Evolutionary conservation across 2,329 filamentous ascomycete species (phyloP), one percentile per base, ranked within the genome.

Genomic region (Claviceps maximensis): DNA sequence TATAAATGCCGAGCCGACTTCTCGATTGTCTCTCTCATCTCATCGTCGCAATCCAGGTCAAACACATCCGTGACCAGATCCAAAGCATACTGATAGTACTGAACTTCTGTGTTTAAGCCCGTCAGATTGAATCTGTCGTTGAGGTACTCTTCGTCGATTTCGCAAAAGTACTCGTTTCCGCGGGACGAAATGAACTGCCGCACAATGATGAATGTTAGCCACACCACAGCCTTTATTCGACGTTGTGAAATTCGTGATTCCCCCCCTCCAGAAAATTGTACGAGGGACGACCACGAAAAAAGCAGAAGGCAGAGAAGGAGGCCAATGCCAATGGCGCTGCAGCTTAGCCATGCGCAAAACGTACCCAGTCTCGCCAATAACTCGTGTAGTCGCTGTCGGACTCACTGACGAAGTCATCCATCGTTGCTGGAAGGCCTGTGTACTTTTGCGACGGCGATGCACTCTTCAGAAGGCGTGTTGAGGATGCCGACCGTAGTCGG

Each of bases 281-380:
- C 15, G 12, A 38, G 15, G n/a, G 2, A n/a, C 1, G 15, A n/a
- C 36, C 15, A 38, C 15, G 36, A 17, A n/a, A 7, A 6, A n/a
- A 6, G n/a, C n/a, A 47, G n/a, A 47, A 1, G 27, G 1, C 2
- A 12, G 19, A 5, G 6, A 27, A 48, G 7, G 7, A 9, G 7
- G 13, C 21, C 15, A 25, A 17, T 12, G 47, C 47, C 33, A 25
- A 17, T 12, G 47, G 31, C 33, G 21, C 31, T 27, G 31, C 31
- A 21, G 31, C 21, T 38, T 40, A n/a, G 31, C 23, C 21, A 21
- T 40, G 47, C 17, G 23, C 29, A 36, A 25, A 36, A 83, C 88
- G 74, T 76, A 97, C 93, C 93, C 93, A 98, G 73, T 98, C 93
- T 69, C 91, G 79, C 93, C 93, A 98, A 71, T 97, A 98, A 72